phyloP scores from a whole-genome alignment of 2,329 filamentous ascomycete species.

The Drechslera avenae region DNA sequence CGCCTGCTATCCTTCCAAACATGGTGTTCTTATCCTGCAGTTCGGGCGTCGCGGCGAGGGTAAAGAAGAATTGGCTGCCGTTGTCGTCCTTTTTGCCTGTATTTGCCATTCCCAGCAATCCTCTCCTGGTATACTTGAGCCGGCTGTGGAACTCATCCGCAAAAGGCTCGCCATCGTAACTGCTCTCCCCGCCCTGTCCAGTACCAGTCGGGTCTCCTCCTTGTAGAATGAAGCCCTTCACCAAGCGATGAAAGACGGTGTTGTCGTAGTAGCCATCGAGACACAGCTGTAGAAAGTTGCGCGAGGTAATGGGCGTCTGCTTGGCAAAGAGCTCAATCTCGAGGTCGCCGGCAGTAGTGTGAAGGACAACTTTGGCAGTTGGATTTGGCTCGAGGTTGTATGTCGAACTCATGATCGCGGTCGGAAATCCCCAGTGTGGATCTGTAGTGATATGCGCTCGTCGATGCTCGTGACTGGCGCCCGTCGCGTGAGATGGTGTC shows the following conservation, averaged over 20 bases:
- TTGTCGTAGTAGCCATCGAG: conserved; percentile 94
- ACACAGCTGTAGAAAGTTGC: conserved; percentile 94
- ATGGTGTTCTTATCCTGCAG: conserved; percentile 88
- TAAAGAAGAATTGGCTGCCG: conserved; percentile 97
- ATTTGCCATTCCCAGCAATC: conserved; percentile 95
- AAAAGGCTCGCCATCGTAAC: conserved; percentile 83
- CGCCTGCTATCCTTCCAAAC: conserved; percentile 88
- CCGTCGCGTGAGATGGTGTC: conserved; percentile 7
- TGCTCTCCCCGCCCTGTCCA: conserved; percentile 87
- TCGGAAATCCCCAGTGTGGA: neutral
- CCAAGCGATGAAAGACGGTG: conserved; percentile 91
- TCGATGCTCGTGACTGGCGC: neutral
- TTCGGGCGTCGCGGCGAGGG: conserved; percentile 80
- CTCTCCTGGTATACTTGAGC: conserved; percentile 89
- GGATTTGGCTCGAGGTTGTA: conserved; percentile 96
- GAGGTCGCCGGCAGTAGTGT: conserved; percentile 88
- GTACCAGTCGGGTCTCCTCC: conserved; percentile 94
- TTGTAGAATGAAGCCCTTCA: conserved; percentile 91
- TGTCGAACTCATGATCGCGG: conserved; percentile 73
- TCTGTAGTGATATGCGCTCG: neutral
- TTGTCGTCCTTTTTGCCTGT: conserved; percentile 78
- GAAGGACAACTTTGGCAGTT: conserved; percentile 86
- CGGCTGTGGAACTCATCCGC: conserved; percentile 91
- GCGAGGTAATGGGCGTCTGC: conserved; percentile 86
- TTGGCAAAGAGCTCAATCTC: conserved; percentile 93